Evolutionary conservation across 1,139 yeast species (phyloP).

Genomic region (Debaryomycetaceae sp.): DNA sequence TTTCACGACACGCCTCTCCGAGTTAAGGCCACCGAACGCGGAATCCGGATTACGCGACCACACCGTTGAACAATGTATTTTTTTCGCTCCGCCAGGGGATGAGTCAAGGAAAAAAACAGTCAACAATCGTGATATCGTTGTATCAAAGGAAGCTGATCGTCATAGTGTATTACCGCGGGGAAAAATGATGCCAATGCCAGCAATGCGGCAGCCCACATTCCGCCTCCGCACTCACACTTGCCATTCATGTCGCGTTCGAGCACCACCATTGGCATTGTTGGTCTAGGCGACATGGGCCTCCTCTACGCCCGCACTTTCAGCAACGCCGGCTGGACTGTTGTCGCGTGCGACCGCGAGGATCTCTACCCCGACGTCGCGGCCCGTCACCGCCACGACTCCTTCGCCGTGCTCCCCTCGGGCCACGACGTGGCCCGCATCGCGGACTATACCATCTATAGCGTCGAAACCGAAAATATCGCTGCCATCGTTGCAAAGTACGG

Average conservation of each 20-base stretch:
- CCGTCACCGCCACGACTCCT: slow-evolving; percentile 31
- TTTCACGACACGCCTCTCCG: too few relatives aligned
- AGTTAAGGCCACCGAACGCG: too few relatives aligned
- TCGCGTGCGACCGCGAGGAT: slow-evolving; percentile 84
- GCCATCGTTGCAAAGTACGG: slow-evolving; percentile 68
- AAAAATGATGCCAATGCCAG: not conserved
- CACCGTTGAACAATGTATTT: too few relatives aligned
- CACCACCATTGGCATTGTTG: slow-evolving; percentile 77
- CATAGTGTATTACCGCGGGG: too few relatives aligned
- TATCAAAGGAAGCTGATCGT: too few relatives aligned
- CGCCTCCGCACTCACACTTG: not conserved
- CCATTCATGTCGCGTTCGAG: slow-evolving; percentile 3
- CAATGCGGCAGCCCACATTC: not conserved
- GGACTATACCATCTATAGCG: slow-evolving; percentile 80
- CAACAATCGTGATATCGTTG: too few relatives aligned
- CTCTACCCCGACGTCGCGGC: slow-evolving; percentile 35
- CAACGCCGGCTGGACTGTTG: slow-evolving; percentile 81
- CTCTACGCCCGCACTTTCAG: slow-evolving; percentile 72
- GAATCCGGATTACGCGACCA: too few relatives aligned
- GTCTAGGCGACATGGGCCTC: slow-evolving; percentile 94
- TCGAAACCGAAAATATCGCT: slow-evolving; percentile 76
- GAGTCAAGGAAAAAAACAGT: too few relatives aligned
- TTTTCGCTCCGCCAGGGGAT: too few relatives aligned
- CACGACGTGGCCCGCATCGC: slow-evolving; percentile 70
- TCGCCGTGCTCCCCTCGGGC: slow-evolving; percentile 61